Conservation (phyloP, 2,329 filamentous ascomycete genomes). For the Claviceps lovelessii region DNA sequence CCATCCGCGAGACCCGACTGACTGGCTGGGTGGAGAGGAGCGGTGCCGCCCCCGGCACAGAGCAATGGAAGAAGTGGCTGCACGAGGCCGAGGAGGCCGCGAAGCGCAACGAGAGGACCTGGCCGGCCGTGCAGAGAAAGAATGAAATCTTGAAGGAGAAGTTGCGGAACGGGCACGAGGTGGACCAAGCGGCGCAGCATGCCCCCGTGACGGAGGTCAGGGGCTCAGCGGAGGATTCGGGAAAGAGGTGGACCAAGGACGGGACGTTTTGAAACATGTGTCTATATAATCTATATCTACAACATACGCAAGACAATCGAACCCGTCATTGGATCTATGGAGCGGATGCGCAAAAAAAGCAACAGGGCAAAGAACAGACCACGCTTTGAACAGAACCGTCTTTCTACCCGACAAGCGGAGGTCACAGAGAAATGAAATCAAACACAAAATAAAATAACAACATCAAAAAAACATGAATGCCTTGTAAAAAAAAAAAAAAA, state of each 20-base stretch:
- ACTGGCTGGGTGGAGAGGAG: slow-evolving; percentile 39
- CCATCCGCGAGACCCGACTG: slow-evolving; percentile 37
- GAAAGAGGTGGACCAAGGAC: slow-evolving; percentile 11
- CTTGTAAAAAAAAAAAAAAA: too few relatives aligned
- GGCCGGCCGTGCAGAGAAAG: slow-evolving; percentile 35
- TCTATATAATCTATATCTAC: neutral
- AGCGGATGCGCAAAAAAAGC: neutral
- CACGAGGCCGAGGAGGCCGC: slow-evolving; percentile 30
- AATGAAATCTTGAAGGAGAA: slow-evolving; percentile 30
- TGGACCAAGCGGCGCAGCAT: slow-evolving; percentile 17
- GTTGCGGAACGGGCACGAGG: slow-evolving; percentile 6
- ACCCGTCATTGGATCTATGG: neutral
- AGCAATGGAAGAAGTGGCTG: slow-evolving; percentile 41
- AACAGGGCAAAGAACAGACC: too few relatives aligned
- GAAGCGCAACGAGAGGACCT: slow-evolving; percentile 16
- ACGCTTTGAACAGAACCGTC: neutral
- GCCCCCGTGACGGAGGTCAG: slow-evolving; percentile 16
- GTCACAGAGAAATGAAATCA: too few relatives aligned
- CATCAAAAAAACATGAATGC: too few relatives aligned
- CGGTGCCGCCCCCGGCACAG: slow-evolving; percentile 36
- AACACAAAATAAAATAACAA: too few relatives aligned
- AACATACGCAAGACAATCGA: neutral
- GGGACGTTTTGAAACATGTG: slow-evolving; percentile 10
- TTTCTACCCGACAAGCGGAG: neutral
- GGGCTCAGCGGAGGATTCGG: slow-evolving; percentile 4